phyloP scores from a whole-genome alignment of 176 grass and related monocot species.

The Canna indica region DNA sequence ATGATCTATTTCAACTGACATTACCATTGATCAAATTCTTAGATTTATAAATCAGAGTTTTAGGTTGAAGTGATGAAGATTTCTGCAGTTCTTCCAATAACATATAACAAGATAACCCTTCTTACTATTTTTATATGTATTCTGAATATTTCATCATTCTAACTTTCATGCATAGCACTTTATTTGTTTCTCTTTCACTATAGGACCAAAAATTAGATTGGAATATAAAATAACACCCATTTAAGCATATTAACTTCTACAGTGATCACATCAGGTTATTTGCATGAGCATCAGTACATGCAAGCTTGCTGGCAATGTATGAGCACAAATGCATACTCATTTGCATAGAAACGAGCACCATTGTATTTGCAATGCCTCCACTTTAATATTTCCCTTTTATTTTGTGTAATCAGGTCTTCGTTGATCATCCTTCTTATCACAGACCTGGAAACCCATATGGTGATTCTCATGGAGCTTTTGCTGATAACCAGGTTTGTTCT shows the following conservation, averaged over 20 bases:
- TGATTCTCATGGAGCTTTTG: constrained; percentile 71
- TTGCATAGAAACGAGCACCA: background rate
- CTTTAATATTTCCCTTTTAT: background rate
- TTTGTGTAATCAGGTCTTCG: constrained; percentile 57
- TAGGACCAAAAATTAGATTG: background rate
- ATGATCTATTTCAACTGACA: background rate
- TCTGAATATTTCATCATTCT: background rate
- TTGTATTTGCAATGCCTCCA: background rate
- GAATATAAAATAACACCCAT: background rate
- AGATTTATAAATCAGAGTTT: background rate
- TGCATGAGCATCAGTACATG: no score
- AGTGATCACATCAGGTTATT: background rate
- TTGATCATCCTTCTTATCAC: constrained; percentile 77
- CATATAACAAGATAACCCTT: background rate
- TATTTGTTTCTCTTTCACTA: background rate
- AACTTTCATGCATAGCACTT: background rate
- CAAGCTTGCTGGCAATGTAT: no score
- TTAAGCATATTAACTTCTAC: background rate
- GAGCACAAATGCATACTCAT: no score
- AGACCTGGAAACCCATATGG: constrained; percentile 90
- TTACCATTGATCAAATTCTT: background rate
- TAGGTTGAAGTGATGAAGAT: no score
- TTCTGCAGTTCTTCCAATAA: background rate
- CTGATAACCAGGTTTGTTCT: constrained; percentile 82
- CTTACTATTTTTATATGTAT: background rate